phyloP scores from a whole-genome alignment of 2,329 filamentous ascomycete species.

The Verruconis gallopava region DNA sequence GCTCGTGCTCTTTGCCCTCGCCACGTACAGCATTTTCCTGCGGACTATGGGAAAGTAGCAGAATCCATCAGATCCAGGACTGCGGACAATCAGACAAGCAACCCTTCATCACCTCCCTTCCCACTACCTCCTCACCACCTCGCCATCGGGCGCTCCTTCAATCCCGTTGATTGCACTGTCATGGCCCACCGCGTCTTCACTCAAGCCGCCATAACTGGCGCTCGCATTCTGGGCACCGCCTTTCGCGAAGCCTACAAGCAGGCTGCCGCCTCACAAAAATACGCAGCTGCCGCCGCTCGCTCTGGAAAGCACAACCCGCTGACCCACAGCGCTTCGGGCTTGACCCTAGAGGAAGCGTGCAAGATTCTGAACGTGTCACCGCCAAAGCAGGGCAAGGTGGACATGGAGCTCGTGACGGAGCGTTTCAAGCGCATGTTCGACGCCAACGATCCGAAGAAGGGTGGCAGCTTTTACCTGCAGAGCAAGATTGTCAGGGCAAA shows the following conservation, averaged over 20 bases:
- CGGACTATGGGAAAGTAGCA: too few species aligned
- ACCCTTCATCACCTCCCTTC: too few species aligned
- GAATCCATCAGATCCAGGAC: too few species aligned
- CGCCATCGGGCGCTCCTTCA: too few species aligned
- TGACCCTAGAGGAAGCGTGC: slow-evolving; percentile 93
- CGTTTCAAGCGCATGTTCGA: slow-evolving; percentile 94
- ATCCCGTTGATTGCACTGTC: neutral
- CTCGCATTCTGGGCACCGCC: slow-evolving; percentile 82
- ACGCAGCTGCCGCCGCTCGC: slow-evolving; percentile 60
- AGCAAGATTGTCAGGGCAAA: slow-evolving; percentile 89
- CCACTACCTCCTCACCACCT: too few species aligned
- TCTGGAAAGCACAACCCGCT: slow-evolving; percentile 26
- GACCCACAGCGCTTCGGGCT: slow-evolving; percentile 41
- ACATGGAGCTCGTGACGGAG: slow-evolving; percentile 66
- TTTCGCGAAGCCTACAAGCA: slow-evolving; percentile 93
- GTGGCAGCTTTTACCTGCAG: slow-evolving; percentile 95
- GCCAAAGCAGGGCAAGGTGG: slow-evolving; percentile 62
- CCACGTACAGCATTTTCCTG: too few species aligned
- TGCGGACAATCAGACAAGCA: too few species aligned
- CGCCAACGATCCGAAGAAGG: slow-evolving; percentile 85
- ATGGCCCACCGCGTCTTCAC: slow-evolving; percentile 92
- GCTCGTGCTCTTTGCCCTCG: too few species aligned
- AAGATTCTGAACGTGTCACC: slow-evolving; percentile 94
- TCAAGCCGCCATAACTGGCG: slow-evolving; percentile 81
- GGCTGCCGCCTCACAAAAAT: slow-evolving; percentile 74